phyloP scores from a whole-genome alignment of 371 early-diverging fungal species.

The Mucor lusitanicus region DNA sequence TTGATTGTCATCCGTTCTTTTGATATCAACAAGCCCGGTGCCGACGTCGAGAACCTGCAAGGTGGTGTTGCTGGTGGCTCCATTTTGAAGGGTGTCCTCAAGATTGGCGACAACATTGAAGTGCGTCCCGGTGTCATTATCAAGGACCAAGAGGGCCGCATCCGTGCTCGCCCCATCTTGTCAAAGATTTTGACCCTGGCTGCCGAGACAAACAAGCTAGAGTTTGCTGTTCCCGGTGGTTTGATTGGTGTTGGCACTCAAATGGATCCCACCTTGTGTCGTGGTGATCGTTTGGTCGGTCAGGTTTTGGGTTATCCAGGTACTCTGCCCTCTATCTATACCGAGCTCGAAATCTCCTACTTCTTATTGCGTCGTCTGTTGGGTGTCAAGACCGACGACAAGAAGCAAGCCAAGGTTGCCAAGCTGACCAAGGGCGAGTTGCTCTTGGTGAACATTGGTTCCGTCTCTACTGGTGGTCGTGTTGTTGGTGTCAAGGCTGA shows the following conservation, averaged over 20 bases:
- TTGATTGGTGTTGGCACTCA: slow-evolving; percentile 99
- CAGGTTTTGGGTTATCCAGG: slow-evolving; percentile 98
- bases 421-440: slow-evolving; percentile 95
- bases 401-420: slow-evolving; percentile 94
- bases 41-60: slow-evolving; percentile 91
- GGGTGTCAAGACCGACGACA: slow-evolving; percentile 95
- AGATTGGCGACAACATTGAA: slow-evolving; percentile 98
- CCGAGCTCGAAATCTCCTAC: slow-evolving; percentile 96
- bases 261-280: slow-evolving; percentile 98
- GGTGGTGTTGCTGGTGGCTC: slow-evolving; percentile 99
- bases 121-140: slow-evolving; percentile 98
- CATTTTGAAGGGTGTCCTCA: slow-evolving; percentile 95
- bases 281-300: slow-evolving; percentile 99
- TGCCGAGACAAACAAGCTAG: slow-evolving; percentile 93
- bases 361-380: slow-evolving; percentile 96
- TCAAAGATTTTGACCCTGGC: slow-evolving; percentile 92
- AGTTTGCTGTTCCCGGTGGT: slow-evolving; percentile 99
- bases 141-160: slow-evolving; percentile 90
- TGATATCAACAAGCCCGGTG: slow-evolving; percentile 99
- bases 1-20: slow-evolving; percentile 99
- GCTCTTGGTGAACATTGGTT: slow-evolving; percentile 98
- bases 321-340: slow-evolving; percentile 95
- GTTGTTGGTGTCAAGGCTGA: slow-evolving; percentile 94
- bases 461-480: slow-evolving; percentile 97
- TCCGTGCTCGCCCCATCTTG: slow-evolving; percentile 92